Evolutionary conservation across 192 early-diverging fungal species (phyloP), one percentile per base, ranked within the genome.

Genomic region (Podila epicladia): DNA sequence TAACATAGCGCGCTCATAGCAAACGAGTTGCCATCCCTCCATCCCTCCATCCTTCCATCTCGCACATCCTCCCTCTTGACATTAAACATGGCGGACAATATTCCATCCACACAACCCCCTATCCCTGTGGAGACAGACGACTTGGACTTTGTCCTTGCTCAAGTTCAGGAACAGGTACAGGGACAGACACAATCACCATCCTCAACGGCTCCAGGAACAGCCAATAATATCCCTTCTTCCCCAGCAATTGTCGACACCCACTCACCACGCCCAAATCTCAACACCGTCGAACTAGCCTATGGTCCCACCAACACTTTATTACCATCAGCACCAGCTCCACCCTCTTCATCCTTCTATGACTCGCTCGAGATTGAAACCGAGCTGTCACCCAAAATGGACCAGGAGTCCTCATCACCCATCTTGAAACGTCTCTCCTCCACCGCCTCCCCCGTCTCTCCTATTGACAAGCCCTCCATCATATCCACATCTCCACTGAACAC

Each of bases 291-390:
- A 2, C 17, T 2, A 0, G n/a, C 61, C 61, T 4, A 20, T 17
- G 41, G 37, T 20, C 28, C 29, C 61, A 62, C 11, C 3, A 38
- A 20, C 20, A 62, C 11, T 20, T 33, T 20, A 41, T 17, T 26
- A 24, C 26, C 64, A 11, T 13, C 45, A 15, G 15, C 8, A 41
- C 9, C 35, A 8, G 28, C 62, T 33, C 22, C 48, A 17, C 17
- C 68, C 17, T 24, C 22, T n/a, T 62, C 58, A 22, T 80, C 77
- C 51, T 69, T 71, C 35, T 66, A 71, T 50, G 65, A 49, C 45
- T 50, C 51, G 24, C 75, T 78, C 59, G 64, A 71, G 8, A 45
- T 78, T 19, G 69, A 71, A 29, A 57, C 68, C 9, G 74, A 76
- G 13, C 41, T 38, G 48, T 38, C 24, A 13, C 49, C 64, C 4